Percentiles rank a stretch among this genome's conserved stretches.
Conservation (phyloP, 176 grass and related monocot genomes). For the Eragrostis nindensis region DNA sequence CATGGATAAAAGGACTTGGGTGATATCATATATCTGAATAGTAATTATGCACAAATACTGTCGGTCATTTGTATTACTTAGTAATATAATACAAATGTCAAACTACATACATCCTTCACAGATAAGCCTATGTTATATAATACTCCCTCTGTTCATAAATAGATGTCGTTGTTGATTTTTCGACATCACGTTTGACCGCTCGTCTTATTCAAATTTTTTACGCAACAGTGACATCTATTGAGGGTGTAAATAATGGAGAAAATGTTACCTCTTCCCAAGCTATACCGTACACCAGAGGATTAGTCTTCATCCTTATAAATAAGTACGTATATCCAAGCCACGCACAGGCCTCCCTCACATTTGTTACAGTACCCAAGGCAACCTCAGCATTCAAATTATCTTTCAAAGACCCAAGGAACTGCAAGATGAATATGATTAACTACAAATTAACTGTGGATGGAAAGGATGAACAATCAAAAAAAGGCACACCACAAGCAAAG, state of each 20-base stretch:
- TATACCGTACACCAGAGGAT: constrained; percentile 96
- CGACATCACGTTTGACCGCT: no score
- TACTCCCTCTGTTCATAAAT: no score
- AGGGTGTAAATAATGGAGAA: constrained; percentile 21
- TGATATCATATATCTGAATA: not conserved
- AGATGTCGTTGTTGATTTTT: no score
- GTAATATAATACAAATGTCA: constrained; percentile 23
- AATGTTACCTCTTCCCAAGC: constrained; percentile 85
- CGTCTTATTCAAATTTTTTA: no score
- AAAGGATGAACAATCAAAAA: constrained; percentile 23
- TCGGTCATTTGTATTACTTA: not conserved
- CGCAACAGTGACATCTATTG: no score
- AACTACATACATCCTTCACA: constrained; percentile 1
- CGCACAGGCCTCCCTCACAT: constrained; percentile 92
- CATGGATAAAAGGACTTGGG: constrained; percentile 10
- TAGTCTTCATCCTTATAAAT: constrained; percentile 99
- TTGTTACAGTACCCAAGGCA: constrained; percentile 94
- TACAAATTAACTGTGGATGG: not conserved
- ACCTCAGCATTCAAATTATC: constrained; percentile 99
- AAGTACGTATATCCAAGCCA: constrained; percentile 99
- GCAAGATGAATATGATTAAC: constrained; percentile 31
- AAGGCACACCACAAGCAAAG: constrained; percentile 25
- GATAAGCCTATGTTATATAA: constrained; percentile 15
- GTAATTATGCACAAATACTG: constrained; percentile 15
- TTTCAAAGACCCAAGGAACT: constrained; percentile 93